These are phyloP conservation scores for Saccharomycopsis sp. DNA, from an alignment of 805 yeast species.

Conservation along the genomic window DNA sequence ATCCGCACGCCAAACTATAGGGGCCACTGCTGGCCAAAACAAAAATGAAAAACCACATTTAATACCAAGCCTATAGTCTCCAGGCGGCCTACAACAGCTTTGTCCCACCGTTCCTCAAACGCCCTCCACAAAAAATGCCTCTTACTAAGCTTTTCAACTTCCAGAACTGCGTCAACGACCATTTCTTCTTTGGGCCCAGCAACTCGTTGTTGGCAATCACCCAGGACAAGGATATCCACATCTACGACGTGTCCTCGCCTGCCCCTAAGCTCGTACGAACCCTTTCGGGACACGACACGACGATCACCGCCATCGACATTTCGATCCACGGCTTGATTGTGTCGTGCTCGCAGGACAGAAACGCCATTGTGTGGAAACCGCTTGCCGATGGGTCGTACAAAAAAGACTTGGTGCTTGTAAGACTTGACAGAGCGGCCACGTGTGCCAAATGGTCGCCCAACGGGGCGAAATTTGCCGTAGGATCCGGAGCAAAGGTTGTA, in stretches of 20 bases:
- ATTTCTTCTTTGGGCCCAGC: slow-evolving; percentile 70
- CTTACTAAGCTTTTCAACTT: slow-evolving; percentile 42
- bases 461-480: slow-evolving; percentile 95
- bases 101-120: too few relatives aligned
- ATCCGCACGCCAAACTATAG: neutral
- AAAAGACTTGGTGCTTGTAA: slow-evolving; percentile 85
- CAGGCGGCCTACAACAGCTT: too few relatives aligned
- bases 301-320: slow-evolving; percentile 91
- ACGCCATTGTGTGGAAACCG: slow-evolving; percentile 94
- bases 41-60: neutral
- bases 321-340: slow-evolving; percentile 84
- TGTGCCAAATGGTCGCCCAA: slow-evolving; percentile 91
- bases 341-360: slow-evolving; percentile 96
- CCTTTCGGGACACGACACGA: slow-evolving; percentile 82
- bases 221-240: slow-evolving; percentile 66
- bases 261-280: slow-evolving; percentile 47
- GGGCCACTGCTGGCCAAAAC: neutral
- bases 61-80: too few relatives aligned
- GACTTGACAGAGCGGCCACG: slow-evolving; percentile 95
- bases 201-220: slow-evolving; percentile 65
- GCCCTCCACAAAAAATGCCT: too few relatives aligned
- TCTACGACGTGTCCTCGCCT: slow-evolving; percentile 50
- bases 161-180: slow-evolving; percentile 85
- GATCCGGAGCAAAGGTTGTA: slow-evolving; percentile 87
- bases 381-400: slow-evolving; percentile 53